phyloP scores from a whole-genome alignment of 2,329 filamentous ascomycete genomes.

The Lecanicillium sp. region DNA sequence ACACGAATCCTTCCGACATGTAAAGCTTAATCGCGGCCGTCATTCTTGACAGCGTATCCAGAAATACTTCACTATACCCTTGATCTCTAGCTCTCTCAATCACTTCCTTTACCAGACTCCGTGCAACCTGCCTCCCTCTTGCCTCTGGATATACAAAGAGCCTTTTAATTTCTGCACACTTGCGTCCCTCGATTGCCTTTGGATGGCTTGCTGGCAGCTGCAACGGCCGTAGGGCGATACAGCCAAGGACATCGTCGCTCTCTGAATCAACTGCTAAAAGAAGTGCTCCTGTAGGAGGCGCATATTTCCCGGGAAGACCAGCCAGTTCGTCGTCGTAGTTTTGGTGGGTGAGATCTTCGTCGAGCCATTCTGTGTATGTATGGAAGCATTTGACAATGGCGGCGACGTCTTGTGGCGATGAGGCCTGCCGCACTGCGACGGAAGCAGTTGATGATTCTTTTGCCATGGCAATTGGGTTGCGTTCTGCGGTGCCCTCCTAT shows the following conservation, averaged over 20 bases:
- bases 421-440: conserved; percentile 15
- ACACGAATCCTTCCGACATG: conserved; percentile 15
- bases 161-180: conserved; percentile 19
- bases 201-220: conserved; percentile 10
- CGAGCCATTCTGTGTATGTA: conserved; percentile 17
- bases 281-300: conserved; percentile 15
- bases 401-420: conserved; percentile 12
- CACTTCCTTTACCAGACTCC: conserved; percentile 13
- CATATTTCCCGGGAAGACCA: conserved; percentile 18
- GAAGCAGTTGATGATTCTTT: too few relatives aligned
- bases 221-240: conserved; percentile 17
- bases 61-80: conserved; percentile 16
- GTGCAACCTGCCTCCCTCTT: conserved; percentile 15
- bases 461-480: too few relatives aligned
- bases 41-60: conserved; percentile 18
- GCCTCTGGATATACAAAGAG: conserved; percentile 19
- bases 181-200: not conserved
- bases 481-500: too few relatives aligned
- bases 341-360: conserved; percentile 19
- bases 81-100: conserved; percentile 8
- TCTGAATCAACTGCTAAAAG: conserved; percentile 15
- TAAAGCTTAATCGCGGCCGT: conserved; percentile 16
- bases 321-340: conserved; percentile 15
- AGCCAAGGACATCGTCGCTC: conserved; percentile 14
- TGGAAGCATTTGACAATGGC: conserved; percentile 15